Conservation (phyloP, 2,329 filamentous ascomycete species). For the Penicillium olsonii region DNA sequence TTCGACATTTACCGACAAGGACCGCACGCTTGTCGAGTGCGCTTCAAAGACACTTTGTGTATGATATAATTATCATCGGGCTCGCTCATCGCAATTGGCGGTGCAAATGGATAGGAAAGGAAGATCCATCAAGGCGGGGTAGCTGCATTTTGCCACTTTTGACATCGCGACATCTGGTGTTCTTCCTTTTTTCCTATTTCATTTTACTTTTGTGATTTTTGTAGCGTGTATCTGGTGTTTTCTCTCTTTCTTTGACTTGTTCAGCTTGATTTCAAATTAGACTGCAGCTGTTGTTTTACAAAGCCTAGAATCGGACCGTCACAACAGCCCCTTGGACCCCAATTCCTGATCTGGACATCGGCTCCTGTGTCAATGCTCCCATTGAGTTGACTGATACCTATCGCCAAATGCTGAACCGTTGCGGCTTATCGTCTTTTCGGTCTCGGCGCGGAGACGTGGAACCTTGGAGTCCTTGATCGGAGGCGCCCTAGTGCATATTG, state of each 20-base stretch:
- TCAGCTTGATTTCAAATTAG: neutral
- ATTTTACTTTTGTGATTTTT: too few species aligned
- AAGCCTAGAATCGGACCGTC: too few species aligned
- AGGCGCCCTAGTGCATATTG: too few species aligned
- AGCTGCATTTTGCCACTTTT: too few species aligned
- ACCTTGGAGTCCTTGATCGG: too few species aligned
- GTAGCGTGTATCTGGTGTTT: too few species aligned
- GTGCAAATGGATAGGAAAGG: too few species aligned
- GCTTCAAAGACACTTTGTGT: slow-evolving; percentile 28
- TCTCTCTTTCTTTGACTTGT: too few species aligned
- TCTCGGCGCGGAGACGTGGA: neutral
- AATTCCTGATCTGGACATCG: slow-evolving; percentile 1
- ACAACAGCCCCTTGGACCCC: neutral
- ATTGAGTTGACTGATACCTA: neutral
- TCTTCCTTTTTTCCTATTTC: too few species aligned
- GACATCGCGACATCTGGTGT: too few species aligned
- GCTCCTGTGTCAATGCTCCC: neutral
- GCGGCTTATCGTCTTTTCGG: too few species aligned
- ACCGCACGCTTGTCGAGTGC: slow-evolving; percentile 29
- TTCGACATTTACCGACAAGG: slow-evolving; percentile 26
- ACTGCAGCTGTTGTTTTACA: neutral
- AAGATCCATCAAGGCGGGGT: neutral
- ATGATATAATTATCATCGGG: slow-evolving; percentile 23
- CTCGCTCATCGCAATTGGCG: neutral
- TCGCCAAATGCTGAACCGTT: too few species aligned